Conservation (phyloP, 2,329 filamentous ascomycete species). For the Fusarium scirpi region DNA sequence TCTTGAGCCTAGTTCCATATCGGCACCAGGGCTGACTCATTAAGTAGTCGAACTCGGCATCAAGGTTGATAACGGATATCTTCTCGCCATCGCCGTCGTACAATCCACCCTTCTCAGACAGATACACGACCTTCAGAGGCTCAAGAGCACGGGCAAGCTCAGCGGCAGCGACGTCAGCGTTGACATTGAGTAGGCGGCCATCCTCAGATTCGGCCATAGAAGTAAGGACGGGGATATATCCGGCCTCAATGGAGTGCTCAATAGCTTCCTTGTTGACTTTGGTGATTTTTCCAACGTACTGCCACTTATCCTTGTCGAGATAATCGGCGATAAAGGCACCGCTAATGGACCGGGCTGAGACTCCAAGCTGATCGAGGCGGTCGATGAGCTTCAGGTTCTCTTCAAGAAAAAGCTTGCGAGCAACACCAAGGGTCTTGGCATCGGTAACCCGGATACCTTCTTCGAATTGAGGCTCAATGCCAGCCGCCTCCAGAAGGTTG, state of each 20-base stretch:
- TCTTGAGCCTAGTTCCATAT: slow-evolving; percentile 95
- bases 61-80: slow-evolving; percentile 96
- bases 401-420: slow-evolving; percentile 91
- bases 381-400: slow-evolving; percentile 85
- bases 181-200: slow-evolving; percentile 95
- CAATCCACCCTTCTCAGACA: slow-evolving; percentile 97
- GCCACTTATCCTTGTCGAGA: slow-evolving; percentile 95
- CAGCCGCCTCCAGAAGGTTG: slow-evolving; percentile 73
- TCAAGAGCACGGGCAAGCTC: slow-evolving; percentile 90
- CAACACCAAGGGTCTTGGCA: slow-evolving; percentile 91
- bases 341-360: slow-evolving; percentile 88
- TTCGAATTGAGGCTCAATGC: slow-evolving; percentile 94
- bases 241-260: slow-evolving; percentile 88
- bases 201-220: slow-evolving; percentile 96
- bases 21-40: slow-evolving; percentile 96
- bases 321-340: slow-evolving; percentile 95
- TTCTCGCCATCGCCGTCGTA: slow-evolving; percentile 95
- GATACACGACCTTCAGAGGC: slow-evolving; percentile 96
- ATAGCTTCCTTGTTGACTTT: slow-evolving; percentile 91
- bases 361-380: slow-evolving; percentile 88
- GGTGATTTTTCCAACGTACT: slow-evolving; percentile 95
- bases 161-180: slow-evolving; percentile 95
- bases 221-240: slow-evolving; percentile 92
- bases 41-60: slow-evolving; percentile 93
- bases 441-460: slow-evolving; percentile 97